Evolutionary conservation across 1,284 basidiomycete genomes (phyloP), one percentile per base, ranked within the genome.

Genomic region (Prillingera fragicola): DNA sequence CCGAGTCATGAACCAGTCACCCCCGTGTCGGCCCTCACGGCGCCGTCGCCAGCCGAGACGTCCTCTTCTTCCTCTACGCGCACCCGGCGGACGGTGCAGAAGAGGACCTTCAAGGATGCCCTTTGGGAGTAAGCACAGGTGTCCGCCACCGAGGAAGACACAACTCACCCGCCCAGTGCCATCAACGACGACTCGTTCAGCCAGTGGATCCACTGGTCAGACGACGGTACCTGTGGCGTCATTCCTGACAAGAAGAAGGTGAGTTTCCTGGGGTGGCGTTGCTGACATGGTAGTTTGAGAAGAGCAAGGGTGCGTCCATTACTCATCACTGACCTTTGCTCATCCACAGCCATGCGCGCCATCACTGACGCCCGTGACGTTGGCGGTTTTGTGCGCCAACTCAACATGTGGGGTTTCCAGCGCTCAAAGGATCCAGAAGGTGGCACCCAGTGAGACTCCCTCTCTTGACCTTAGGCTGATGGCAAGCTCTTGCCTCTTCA

Each of bases 331-430:
- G 8, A 13, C 9, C 18, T n/a, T 24, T 19, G 13, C 41, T 42
- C 13, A 45, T 15, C 3, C 7, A 12, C 26, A 52, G 50, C 46
- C 5, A 52, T 52, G 50, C 39, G 24, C n/a, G 40, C 34, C 12
- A 46, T 49, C 38, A 48, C 50, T 9, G 40, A 45, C 22, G 43
- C 50, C 7, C 41, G 37, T 18, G 38, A 43, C 17, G 34, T 48
- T 14, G 40, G 46, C 8, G 46, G 50, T 17, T 52, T 52, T 29
- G 37, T 40, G 29, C 50, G 50, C 31, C 50, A 52, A 28, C 46
- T 52, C 12, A 27, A 52, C 41, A 52, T 52, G 50, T 52, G 50
- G 50, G 43, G 43, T 3, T 52, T 52, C 27, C 17, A 21, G 5
- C 46, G 50, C 18, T 42, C 19, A 41, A 40, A 37, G 17, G 32